phyloP scores from a whole-genome alignment of 148 eudicot genomes.

The Dianthus caryophyllus region DNA sequence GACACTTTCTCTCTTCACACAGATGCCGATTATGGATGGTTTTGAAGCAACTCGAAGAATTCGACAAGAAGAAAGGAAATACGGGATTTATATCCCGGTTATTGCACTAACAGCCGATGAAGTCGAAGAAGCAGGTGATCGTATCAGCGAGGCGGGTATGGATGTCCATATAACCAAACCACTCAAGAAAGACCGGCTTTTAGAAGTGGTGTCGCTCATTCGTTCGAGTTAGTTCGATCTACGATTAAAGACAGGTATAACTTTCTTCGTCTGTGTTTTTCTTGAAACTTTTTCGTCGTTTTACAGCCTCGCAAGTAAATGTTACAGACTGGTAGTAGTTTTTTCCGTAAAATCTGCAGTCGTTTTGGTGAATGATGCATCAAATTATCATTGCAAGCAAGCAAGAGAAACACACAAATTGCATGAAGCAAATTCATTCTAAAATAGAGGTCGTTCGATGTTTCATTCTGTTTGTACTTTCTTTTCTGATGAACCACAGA shows the following conservation, averaged over 20 bases:
- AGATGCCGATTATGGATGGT: conserved; percentile 83
- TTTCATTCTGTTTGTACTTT: neutral
- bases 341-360: too few species aligned
- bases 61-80: conserved; percentile 47
- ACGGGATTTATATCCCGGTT: conserved; percentile 52
- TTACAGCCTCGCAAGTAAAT: too few species aligned
- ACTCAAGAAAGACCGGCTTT: conserved; percentile 34
- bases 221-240: neutral
- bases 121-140: conserved; percentile 31
- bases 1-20: neutral
- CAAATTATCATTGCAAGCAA: conserved; percentile 8
- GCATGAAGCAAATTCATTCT: conserved; percentile 14
- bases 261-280: neutral
- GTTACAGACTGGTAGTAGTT: too few species aligned
- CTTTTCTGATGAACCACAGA: conserved; percentile 19
- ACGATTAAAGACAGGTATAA: neutral
- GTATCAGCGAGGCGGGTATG: conserved; percentile 50
- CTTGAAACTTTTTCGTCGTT: too few species aligned
- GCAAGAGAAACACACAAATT: conserved; percentile 17
- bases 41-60: conserved; percentile 62
- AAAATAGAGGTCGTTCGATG: neutral
- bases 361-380: neutral
- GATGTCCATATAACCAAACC: conserved; percentile 61
- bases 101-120: conserved; percentile 69
- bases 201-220: conserved; percentile 18